A percentile compares a stretch with the other conserved stretches of the same genome.
Evolutionary conservation across 768 basidiomycete species (phyloP).

Genomic region (Leucocoprinus leucothites): DNA sequence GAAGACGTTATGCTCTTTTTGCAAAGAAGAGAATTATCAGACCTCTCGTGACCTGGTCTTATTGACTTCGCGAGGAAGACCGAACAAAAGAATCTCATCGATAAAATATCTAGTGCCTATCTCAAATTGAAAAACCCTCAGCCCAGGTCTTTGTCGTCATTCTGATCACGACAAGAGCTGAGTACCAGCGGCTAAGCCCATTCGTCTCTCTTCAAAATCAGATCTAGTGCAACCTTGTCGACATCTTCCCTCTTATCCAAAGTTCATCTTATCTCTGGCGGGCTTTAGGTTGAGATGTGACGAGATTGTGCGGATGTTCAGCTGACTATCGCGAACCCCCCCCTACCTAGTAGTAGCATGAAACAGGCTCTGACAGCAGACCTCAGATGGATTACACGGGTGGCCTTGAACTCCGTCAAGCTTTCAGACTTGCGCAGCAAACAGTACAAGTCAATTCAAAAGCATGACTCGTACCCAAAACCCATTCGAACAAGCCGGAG

Average conservation of each 20-base stretch:
- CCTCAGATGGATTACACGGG: no score
- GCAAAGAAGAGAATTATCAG: background rate
- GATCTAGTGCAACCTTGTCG: background rate
- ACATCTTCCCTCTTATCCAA: slow-evolving; percentile 6
- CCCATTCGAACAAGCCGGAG: background rate
- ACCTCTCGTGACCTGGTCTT: background rate
- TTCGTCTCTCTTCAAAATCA: background rate
- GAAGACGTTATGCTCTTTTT: background rate
- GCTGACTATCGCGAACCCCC: background rate
- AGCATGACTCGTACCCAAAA: background rate
- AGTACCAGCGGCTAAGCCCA: background rate
- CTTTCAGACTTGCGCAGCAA: no score
- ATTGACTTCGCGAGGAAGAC: background rate
- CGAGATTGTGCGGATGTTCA: no score
- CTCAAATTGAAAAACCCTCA: background rate
- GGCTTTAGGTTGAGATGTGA: no score
- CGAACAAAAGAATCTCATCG: slow-evolving; percentile 1
- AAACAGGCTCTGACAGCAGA: no score
- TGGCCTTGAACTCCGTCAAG: no score
- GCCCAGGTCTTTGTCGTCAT: background rate
- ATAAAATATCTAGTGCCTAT: background rate
- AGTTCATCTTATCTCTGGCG: slow-evolving; percentile 5
- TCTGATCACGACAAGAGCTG: background rate
- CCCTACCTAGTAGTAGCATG: no score
- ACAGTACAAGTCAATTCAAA: no score